Evolutionary conservation across 768 basidiomycete genomes (phyloP), one percentile per base, ranked within the genome.

Genomic region (Lentinula edodes): DNA sequence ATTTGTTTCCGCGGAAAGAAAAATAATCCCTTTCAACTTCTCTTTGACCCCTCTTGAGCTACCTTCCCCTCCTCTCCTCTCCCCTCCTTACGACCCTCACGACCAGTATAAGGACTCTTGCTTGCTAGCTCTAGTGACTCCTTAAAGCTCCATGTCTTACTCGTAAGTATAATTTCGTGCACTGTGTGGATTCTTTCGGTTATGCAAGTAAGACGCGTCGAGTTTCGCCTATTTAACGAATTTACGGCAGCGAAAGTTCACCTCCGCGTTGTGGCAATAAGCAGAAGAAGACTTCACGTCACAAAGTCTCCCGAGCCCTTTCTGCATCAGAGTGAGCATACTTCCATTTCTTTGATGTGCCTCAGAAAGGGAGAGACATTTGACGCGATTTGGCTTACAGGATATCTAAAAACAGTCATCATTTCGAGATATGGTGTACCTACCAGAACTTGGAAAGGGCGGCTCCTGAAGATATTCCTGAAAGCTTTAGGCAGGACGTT

Each of bases 341-440:
- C 51, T 28, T 28, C 3, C 28, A 28, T 55, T 39, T 39, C 46
- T 57, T 42, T 32, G 12, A 5, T 54, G 36, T 48, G n/a, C 12
- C 20, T 48, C 6, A 35, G 18, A 36, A 36, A 54, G 28, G 51
- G 16, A 54, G n/a, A 3, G 8, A 18, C 39, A 16, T 13, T 48
- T 43, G 16, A 36, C 5, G 41, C 18, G 32, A 63, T 52, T 35
- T 12, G 9, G 55, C 38, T 34, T 13, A 23, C 51, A 83, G 82
- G 64, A 82, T 84, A 61, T 80, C 83, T 28, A 75, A 76, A 32
- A 82, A 80, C 70, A 63, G 75, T 20, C 73, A 73, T 52, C 71
- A 73, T 63, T 85, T 83, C 58, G 84, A 84, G 62, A 78, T 73
- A 5, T 85, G 84, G 83, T 72, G 76, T 6, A 71, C 74, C 1